A percentile compares a stretch with the other conserved stretches of the same genome.
Evolutionary conservation across 495 filamentous ascomycete genomes (phyloP).

Genomic region (Bathelium albidoporum): DNA sequence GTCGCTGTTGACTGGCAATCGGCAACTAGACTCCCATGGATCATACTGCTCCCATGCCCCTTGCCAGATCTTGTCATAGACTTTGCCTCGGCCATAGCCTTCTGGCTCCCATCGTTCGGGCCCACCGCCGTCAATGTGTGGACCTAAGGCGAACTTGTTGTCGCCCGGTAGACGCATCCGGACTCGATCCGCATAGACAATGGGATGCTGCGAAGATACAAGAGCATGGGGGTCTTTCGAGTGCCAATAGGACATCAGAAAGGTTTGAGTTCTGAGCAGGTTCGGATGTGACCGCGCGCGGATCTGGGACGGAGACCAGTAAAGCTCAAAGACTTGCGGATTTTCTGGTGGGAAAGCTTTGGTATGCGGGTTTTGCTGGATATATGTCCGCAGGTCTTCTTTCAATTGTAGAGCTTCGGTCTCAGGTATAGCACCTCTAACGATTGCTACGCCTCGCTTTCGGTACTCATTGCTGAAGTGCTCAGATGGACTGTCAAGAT

Average conservation of each 20-base stretch:
- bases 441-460: slow-evolving; percentile 32
- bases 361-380: slow-evolving; percentile 31
- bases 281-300: slow-evolving; percentile 64
- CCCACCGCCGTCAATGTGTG: slow-evolving; percentile 76
- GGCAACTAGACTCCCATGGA: slow-evolving; percentile 63
- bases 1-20: slow-evolving; percentile 59
- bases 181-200: slow-evolving; percentile 71
- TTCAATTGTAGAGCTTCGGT: slow-evolving; percentile 30
- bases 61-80: slow-evolving; percentile 62
- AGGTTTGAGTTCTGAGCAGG: slow-evolving; percentile 55
- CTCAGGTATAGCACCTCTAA: slow-evolving; percentile 29
- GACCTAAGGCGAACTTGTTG: slow-evolving; percentile 69
- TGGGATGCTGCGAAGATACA: slow-evolving; percentile 50
- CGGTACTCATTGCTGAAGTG: slow-evolving; percentile 22
- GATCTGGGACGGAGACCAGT: slow-evolving; percentile 74
- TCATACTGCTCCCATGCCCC: slow-evolving; percentile 78
- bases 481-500: slow-evolving; percentile 23
- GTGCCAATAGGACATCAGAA: slow-evolving; percentile 69
- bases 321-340: slow-evolving; percentile 78
- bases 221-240: slow-evolving; percentile 48
- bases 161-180: slow-evolving; percentile 72
- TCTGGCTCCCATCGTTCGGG: slow-evolving; percentile 78
- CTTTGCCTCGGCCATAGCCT: slow-evolving; percentile 58
- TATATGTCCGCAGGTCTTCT: slow-evolving; percentile 29
- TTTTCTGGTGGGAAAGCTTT: slow-evolving; percentile 44